Base-by-base conservation (phyloP, 257 asterid species). In the Capsicum pubescens region DNA sequence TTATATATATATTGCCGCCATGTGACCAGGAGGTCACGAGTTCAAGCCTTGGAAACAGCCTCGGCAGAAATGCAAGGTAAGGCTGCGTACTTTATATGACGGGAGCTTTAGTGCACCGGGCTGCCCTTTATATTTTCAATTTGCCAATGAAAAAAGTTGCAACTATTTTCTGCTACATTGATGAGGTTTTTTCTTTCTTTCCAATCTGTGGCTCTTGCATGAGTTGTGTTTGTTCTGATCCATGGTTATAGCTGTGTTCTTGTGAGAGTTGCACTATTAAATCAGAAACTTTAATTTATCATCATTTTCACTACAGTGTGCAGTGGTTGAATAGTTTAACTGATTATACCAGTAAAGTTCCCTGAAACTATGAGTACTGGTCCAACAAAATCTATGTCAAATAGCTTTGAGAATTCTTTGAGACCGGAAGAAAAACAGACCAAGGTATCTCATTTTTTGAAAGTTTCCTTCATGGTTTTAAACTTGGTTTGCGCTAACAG, bases 391-490 rank as follows among this genome's bases (percentile, higher is more conserved):
- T 48, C 87, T 52, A 39, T 71, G 66, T 26, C 83, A 72, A 90
- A 90, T 72, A 92, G 91, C 63, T 80, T 80, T 78, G 97, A 90
- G 84, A 85, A 59, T 87, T 82, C 94, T 69, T 39, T 83, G 79
- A 70, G 87, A 80, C 84, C 88, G 21, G 93, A 91, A 81, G 79
- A 78, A 61, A 71, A 95, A 87, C 92, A 88, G 85, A 89, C 67
- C 83, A 94, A 90, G 98, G 99, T 94, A 88, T 63, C 21, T 32
- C 17, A 7, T n/a, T 44, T 54, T 21, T 39, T 77, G 5, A 17
- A 35, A 36, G 77, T 42, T 63, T 15, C 66, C 7, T 3, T 63
- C n/a, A 15, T 77, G 71, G 54, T 84, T 6, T 63, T 81, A 81
- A 14, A 76, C 60, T 15, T n/a, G 54, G 56, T 11, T 50, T 50